Conservation (phyloP, 768 basidiomycete genomes). For the Podaxis pistillaris region DNA sequence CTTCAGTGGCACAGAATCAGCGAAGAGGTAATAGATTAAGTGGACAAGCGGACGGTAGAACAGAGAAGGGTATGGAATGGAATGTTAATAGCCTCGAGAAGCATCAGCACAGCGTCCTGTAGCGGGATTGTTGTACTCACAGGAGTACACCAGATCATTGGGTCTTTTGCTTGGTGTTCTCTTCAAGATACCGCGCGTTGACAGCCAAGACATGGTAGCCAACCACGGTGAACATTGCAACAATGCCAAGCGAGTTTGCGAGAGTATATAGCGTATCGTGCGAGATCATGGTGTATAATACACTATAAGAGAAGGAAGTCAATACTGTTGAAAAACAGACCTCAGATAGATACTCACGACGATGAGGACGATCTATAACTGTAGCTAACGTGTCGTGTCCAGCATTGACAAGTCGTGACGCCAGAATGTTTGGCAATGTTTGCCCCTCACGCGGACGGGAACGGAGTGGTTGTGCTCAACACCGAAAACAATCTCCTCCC, state of each 20-base stretch:
- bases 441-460: constrained; percentile 31
- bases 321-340: not conserved
- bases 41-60: not conserved
- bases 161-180: constrained; percentile 20
- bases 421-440: constrained; percentile 28
- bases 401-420: constrained; percentile 3
- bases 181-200: constrained; percentile 51
- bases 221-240: constrained; percentile 87
- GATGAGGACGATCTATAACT: constrained; percentile 10
- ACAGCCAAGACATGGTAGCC: constrained; percentile 90
- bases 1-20: not conserved
- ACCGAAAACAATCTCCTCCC: constrained; percentile 18
- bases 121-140: not conserved
- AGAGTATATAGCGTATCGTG: constrained; percentile 79
- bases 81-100: not conserved
- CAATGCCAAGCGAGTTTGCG: constrained; percentile 77
- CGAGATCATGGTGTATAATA: constrained; percentile 60
- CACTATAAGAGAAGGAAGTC: constrained; percentile 1
- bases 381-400: constrained; percentile 5
- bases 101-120: not conserved
- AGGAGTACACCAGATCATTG: not conserved
- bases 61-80: not conserved
- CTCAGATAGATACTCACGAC: not conserved
- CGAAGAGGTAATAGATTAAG: constrained; percentile 1
- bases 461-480: constrained; percentile 26